A percentile compares a stretch with the other conserved stretches of the same genome.
These are phyloP conservation scores for Tolypocladium tropicale DNA, from an alignment of 2,329 filamentous ascomycete species.

Conservation along the genomic window DNA sequence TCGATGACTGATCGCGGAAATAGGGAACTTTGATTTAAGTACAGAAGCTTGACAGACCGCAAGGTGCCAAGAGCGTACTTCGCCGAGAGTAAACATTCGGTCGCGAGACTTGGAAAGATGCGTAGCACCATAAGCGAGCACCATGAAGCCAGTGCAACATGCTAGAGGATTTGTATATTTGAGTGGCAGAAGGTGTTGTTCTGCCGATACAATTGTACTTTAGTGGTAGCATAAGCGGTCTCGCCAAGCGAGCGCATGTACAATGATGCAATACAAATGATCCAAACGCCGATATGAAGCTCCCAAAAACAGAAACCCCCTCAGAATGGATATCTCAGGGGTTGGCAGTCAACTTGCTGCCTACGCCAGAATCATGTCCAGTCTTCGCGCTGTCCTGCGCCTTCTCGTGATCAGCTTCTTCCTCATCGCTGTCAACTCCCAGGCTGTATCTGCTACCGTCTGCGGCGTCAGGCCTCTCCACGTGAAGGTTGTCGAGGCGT, in stretches of 20 bases:
- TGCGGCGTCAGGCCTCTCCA: conserved; percentile 31
- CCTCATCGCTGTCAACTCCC: conserved; percentile 46
- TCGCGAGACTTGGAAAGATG: neutral
- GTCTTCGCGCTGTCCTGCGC: conserved; percentile 1
- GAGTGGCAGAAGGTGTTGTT: neutral
- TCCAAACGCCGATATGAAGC: neutral
- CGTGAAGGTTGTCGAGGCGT: conserved; percentile 51
- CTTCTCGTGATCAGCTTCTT: conserved; percentile 15
- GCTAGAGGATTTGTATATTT: neutral
- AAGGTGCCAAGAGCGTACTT: neutral
- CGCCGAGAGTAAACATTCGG: neutral
- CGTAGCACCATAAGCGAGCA: neutral
- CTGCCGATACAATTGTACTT: neutral
- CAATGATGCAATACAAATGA: neutral
- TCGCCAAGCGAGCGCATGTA: neutral
- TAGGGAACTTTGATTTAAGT: no score
- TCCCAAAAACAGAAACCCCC: neutral
- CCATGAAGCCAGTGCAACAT: neutral
- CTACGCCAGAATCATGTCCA: neutral
- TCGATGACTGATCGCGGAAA: no score
- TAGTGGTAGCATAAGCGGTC: neutral
- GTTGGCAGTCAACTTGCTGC: neutral
- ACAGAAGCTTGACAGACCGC: neutral
- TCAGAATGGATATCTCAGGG: neutral
- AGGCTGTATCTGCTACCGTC: conserved; percentile 42